Evolutionary conservation across 2,329 filamentous ascomycete genomes (phyloP), one percentile per base, ranked within the genome.

Genomic region (Ophiocordyceps camponoti-saundersi): DNA sequence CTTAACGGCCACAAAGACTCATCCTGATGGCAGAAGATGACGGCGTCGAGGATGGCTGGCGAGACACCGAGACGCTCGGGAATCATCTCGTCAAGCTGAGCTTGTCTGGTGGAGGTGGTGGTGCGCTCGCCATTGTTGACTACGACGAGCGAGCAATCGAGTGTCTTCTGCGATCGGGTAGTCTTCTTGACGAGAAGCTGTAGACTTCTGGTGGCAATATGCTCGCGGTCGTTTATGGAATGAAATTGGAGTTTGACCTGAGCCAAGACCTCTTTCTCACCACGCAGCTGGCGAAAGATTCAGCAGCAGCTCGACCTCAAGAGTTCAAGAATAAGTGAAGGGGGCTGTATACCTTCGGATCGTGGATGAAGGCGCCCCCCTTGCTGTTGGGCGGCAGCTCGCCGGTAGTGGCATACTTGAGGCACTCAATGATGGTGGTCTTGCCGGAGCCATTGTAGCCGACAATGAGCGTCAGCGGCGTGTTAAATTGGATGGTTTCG

Each of bases 11-110:
- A 98, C 26, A 96, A 66, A 23, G 90, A 95, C 54, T 98, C 92
- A 60, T 98, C 92, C 60, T 98, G 92, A 59, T 98, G 92, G 61
- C 92, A 98, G 65, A 98, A 98, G 54, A 98, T 95, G 60, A 98
- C 92, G 49, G 83, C 84, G 53, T 96, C 89, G 23, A 98, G 73
- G 47, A 98, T 81, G 13, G 92, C 89, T 47, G 82, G 80, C 1
- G 88, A 92, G 3, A 95, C 92, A 36, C 92, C 92, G 1, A 98
- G 73, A 53, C 86, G 83, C 54, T 85, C 77, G 0, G 90, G 88
- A 61, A 98, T 82, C 53, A 90, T 76, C 53, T 80, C 73, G 61
- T 95, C 85, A 32, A 96, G 72, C 54, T 95, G 85, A 11, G 79
- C 80, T 18, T 86, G 80, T 41, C 83, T 80, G 3, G 84, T 86